Evolutionary conservation across 371 early-diverging fungal species (phyloP).

Genomic region (Mortierella polycephala): DNA sequence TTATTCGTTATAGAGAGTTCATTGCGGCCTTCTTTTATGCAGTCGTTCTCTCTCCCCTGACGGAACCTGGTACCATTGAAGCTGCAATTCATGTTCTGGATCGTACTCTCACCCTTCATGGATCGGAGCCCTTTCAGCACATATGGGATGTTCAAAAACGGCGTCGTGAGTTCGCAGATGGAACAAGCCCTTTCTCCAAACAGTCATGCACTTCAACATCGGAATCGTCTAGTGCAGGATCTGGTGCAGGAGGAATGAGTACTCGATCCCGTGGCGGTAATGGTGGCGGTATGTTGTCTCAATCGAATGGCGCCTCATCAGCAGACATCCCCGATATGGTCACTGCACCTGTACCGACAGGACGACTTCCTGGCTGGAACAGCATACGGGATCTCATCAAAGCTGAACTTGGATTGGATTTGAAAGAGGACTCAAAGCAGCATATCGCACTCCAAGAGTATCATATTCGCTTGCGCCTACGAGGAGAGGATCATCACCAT

Average conservation of each 20-base stretch:
- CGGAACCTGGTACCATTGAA: slow-evolving; percentile 38
- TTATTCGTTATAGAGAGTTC: slow-evolving; percentile 26
- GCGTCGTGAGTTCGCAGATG: slow-evolving; percentile 42
- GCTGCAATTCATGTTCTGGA: slow-evolving; percentile 46
- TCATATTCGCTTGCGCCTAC: slow-evolving; percentile 26
- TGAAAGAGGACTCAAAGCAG: slow-evolving; percentile 24
- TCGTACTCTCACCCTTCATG: slow-evolving; percentile 38
- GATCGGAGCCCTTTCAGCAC: slow-evolving; percentile 32
- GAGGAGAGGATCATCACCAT: background rate
- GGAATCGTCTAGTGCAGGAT: background rate
- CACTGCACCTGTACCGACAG: background rate
- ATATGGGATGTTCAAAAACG: slow-evolving; percentile 47
- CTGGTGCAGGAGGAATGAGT: slow-evolving; percentile 8
- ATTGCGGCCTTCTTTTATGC: slow-evolving; percentile 42
- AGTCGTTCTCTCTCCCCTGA: slow-evolving; percentile 39
- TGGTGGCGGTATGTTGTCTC: background rate
- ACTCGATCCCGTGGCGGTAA: slow-evolving; percentile 3
- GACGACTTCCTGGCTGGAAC: slow-evolving; percentile 44
- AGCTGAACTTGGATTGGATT: slow-evolving; percentile 41
- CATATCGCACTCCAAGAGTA: slow-evolving; percentile 35
- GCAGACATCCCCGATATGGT: too few relatives aligned
- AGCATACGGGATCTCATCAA: slow-evolving; percentile 44
- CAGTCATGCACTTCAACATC: background rate
- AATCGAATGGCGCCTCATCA: background rate
- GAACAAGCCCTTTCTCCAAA: slow-evolving; percentile 25